phyloP scores from a whole-genome alignment of 2,329 filamentous ascomycete genomes.

The Sporothrix pallida region DNA sequence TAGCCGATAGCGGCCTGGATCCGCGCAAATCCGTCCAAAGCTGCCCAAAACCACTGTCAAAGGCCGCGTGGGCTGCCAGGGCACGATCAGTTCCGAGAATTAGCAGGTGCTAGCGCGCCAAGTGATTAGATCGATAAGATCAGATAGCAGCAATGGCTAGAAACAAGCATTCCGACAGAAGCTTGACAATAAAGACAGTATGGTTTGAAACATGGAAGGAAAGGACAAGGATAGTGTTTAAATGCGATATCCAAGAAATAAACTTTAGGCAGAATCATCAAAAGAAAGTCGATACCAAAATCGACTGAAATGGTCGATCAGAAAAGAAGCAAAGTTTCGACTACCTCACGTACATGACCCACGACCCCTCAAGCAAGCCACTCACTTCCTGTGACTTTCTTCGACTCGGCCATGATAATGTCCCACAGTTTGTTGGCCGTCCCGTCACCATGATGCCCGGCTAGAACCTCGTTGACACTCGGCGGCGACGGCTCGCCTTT shows the following conservation, averaged over 20 bases:
- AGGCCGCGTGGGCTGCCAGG: conserved; percentile 25
- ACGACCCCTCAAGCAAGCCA: background rate
- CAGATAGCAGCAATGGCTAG: background rate
- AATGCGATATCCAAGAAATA: background rate
- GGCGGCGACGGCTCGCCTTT: conserved; percentile 34
- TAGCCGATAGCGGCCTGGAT: conserved; percentile 24
- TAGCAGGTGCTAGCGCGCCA: background rate
- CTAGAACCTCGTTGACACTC: conserved; percentile 42
- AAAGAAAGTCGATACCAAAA: background rate
- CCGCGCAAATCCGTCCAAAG: background rate
- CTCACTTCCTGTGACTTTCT: conserved; percentile 38
- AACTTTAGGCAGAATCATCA: background rate
- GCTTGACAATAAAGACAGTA: no score
- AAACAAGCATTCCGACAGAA: background rate
- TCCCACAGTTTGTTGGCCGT: conserved; percentile 44
- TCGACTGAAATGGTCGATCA: background rate
- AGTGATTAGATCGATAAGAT: conserved; percentile 31
- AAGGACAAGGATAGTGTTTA: no score
- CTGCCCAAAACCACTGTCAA: background rate
- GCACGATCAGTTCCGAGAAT: background rate
- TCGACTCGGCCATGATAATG: conserved; percentile 39
- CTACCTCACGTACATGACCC: background rate
- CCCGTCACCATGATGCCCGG: conserved; percentile 43
- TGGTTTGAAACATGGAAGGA: no score
- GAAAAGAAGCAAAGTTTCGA: no score